These are phyloP conservation scores for Nadsonia starkeyi-henricii DNA, from an alignment of 1,139 yeast species.

Conservation along the genomic window DNA sequence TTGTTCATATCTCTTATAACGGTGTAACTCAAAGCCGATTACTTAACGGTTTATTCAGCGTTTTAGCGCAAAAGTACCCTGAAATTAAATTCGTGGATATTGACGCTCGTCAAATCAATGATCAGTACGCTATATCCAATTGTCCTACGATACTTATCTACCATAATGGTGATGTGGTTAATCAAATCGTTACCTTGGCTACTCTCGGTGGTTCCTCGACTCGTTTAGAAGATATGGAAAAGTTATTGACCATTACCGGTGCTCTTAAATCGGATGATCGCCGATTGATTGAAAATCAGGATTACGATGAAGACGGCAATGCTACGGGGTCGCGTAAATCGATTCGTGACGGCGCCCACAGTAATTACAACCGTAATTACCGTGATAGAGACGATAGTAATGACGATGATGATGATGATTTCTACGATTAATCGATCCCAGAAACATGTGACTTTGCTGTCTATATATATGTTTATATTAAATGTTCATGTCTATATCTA, in stretches of 20 bases:
- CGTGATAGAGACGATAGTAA: background rate
- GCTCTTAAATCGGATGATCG: constrained; percentile 55
- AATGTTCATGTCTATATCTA: no score
- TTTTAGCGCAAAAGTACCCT: constrained; percentile 24
- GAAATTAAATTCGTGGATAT: constrained; percentile 88
- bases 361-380: no score
- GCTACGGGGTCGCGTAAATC: constrained; percentile 7
- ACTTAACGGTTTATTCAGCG: constrained; percentile 38
- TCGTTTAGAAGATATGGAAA: constrained; percentile 52
- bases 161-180: constrained; percentile 57
- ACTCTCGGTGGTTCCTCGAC: constrained; percentile 79
- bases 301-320: constrained; percentile 37
- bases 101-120: constrained; percentile 78
- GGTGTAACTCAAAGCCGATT: constrained; percentile 64
- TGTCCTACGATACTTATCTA: constrained; percentile 86
- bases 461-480: no score
- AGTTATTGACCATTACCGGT: constrained; percentile 46
- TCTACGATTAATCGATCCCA: background rate
- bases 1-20: constrained; percentile 64
- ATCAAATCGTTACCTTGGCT: constrained; percentile 66
- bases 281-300: constrained; percentile 49
- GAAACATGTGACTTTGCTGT: no score
- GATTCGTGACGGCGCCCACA: no score
- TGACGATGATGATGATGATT: constrained; percentile 7
- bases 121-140: constrained; percentile 75